Conservation (phyloP, 495 filamentous ascomycete genomes). For the Aspergillus incahuasiensis region DNA sequence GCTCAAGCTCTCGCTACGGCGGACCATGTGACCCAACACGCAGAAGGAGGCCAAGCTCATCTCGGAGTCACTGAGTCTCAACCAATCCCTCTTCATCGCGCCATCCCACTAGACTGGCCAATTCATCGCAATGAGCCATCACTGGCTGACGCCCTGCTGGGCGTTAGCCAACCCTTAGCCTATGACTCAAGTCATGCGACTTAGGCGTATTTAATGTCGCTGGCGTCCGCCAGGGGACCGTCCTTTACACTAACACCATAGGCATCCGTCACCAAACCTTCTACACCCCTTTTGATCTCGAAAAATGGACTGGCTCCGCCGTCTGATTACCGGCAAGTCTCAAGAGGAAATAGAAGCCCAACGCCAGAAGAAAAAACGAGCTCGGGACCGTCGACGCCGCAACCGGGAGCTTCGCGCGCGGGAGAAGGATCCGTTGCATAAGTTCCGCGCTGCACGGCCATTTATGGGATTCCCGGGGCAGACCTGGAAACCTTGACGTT, state of each 20-base stretch:
- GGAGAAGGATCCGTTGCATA: neutral
- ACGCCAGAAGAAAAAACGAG: neutral
- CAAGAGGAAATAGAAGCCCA: conserved; percentile 2
- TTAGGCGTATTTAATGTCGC: neutral
- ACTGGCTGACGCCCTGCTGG: neutral
- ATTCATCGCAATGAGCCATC: neutral
- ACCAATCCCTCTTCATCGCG: neutral
- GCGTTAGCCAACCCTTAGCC: no score
- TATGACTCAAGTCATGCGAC: no score
- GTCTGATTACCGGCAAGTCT: neutral
- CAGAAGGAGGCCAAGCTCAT: neutral
- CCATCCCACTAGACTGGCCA: neutral
- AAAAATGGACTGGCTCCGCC: conserved; percentile 1
- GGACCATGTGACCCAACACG: neutral
- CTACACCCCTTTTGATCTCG: neutral
- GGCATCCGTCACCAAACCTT: neutral
- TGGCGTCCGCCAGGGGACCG: neutral
- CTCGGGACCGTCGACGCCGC: neutral
- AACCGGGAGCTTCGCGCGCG: neutral
- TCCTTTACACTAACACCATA: neutral
- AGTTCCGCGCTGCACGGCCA: neutral
- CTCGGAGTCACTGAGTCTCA: neutral
- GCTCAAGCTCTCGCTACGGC: neutral
- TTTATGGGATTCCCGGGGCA: conserved; percentile 9
- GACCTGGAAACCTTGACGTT: conserved; percentile 2